Conservation (phyloP, 768 basidiomycete species). For the Mycena crocata region DNA sequence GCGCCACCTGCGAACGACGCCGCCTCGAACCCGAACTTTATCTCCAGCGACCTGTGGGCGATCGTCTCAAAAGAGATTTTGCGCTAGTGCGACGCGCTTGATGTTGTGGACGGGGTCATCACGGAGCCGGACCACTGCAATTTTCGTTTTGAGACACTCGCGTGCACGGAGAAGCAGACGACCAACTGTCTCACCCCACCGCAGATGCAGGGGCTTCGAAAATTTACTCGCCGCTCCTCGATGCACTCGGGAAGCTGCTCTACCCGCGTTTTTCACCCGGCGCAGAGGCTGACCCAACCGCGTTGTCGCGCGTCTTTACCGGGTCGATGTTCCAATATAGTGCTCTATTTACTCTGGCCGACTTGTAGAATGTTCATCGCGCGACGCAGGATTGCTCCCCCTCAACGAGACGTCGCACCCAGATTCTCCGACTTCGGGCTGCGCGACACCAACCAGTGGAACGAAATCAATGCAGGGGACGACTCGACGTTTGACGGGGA, state of each 20-base stretch:
- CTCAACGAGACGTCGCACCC: neutral
- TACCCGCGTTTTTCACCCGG: neutral
- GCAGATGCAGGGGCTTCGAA: neutral
- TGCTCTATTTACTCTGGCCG: no score
- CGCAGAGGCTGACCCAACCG: neutral
- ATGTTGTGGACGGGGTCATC: neutral
- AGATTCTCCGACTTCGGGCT: constrained; percentile 14
- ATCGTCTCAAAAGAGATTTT: neutral
- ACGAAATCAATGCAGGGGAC: constrained; percentile 8
- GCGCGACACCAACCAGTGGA: neutral
- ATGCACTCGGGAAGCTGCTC: neutral
- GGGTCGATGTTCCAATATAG: no score
- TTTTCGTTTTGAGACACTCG: neutral
- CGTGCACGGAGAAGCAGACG: neutral
- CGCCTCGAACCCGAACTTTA: neutral
- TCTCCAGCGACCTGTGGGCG: neutral
- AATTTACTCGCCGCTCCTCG: neutral
- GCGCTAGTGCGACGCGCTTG: neutral
- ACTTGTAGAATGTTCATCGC: neutral
- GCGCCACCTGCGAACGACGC: no score
- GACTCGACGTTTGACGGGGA: constrained; percentile 26
- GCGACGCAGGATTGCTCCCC: neutral
- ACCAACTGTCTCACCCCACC: neutral
- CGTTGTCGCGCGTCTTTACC: no score
- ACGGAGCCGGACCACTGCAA: neutral